Base-by-base conservation (phyloP, 2,329 filamentous ascomycete species). In the Ploettnerulaceae sp. region DNA sequence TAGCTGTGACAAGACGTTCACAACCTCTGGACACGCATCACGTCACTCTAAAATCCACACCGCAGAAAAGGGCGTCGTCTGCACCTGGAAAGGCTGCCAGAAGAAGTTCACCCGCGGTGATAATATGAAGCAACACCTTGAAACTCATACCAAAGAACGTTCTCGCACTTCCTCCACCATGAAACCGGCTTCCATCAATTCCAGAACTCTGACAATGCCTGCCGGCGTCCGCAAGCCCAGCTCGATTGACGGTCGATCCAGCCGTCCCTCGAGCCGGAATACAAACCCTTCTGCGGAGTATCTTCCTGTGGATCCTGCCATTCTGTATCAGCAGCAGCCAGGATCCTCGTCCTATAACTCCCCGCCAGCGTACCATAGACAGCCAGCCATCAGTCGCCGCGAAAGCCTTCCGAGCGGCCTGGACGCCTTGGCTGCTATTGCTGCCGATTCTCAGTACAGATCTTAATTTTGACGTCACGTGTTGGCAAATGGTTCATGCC, bases 111-210 rank as follows among this genome's bases (percentile, higher is more conserved):
- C 84, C 8, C 82, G 86, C 54, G 82, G 84, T 57, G 86, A 90
- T 72, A 90, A 90, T 71, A 90, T 90, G 86, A 88, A 89, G 72
- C 86, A 89, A 68, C 86, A 90, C 60, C 75, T 87, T 22, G 79
- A 86, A 59, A 89, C 85, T 0, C 86, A 90, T 64, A 83, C 78
- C 67, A 82, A 81, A 66, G 75, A 81, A 53, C 71, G 56, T 4
- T 51, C 53, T 7, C 53, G 58, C 7, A 38, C 55, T 3, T 47
- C 52, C 1, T 26, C 42, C 15, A 26, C 43, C 8, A 45, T 34
- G 11, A 58, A 56, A n/a, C 64, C 62, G 9, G 56, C 62, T 0
- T 61, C 59, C 61, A 64, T 29, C 31, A 15, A 7, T 15, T 15
- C n/a, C 29, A 43, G 40, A 22, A 57, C 55, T 4, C 61, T 59